phyloP scores from a whole-genome alignment of 2,329 filamentous ascomycete genomes.

The Pseudonectria buxi region DNA sequence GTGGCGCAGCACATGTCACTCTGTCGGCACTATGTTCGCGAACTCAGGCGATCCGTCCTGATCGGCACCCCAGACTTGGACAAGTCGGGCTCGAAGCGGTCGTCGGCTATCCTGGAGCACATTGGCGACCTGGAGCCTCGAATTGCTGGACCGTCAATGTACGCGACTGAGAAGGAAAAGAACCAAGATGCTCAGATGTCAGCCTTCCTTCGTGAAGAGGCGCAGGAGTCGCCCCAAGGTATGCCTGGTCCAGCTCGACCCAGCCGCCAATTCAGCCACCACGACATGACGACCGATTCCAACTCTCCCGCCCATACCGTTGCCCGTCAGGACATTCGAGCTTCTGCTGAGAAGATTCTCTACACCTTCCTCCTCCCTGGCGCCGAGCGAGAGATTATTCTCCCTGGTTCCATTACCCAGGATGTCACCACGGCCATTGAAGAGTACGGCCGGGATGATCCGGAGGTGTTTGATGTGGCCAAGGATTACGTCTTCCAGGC shows the following conservation, averaged over 20 bases:
- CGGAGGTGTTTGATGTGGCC: conserved; percentile 92
- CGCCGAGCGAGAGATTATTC: conserved; percentile 92
- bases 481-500: conserved; percentile 99
- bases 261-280: conserved; percentile 53
- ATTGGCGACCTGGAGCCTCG: conserved; percentile 60
- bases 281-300: conserved; percentile 63
- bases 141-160: conserved; percentile 55
- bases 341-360: conserved; percentile 96
- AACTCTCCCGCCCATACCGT: conserved; percentile 80
- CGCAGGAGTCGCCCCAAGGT: conserved; percentile 48
- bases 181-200: conserved; percentile 86
- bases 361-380: conserved; percentile 93
- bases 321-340: conserved; percentile 80
- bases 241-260: conserved; percentile 39
- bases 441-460: conserved; percentile 85
- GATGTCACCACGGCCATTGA: conserved; percentile 86
- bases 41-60: conserved; percentile 86
- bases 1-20: conserved; percentile 98
- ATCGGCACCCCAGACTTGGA: conserved; percentile 89
- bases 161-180: conserved; percentile 62
- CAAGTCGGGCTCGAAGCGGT: conserved; percentile 72
- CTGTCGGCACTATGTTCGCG: conserved; percentile 93
- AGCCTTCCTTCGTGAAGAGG: conserved; percentile 72
- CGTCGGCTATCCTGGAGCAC: conserved; percentile 70
- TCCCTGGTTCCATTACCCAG: conserved; percentile 79